Conservation (phyloP, 2,329 filamentous ascomycete species). For the Grosmannia huntii region DNA sequence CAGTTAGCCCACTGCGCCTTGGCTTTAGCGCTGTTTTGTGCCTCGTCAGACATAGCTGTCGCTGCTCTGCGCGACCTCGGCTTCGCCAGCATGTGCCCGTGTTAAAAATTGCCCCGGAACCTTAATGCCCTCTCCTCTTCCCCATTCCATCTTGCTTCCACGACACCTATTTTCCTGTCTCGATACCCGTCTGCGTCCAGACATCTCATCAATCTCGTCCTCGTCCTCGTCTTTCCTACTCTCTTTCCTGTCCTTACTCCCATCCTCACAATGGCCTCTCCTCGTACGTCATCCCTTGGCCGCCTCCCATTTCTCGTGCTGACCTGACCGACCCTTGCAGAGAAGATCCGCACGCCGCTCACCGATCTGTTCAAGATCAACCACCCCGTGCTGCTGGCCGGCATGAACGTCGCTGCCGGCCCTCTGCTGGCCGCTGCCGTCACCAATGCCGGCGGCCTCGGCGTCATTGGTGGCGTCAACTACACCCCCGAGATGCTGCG, state of each 20-base stretch:
- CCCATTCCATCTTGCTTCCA: neutral
- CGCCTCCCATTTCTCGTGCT: neutral
- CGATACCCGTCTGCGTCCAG: neutral
- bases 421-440: constrained; percentile 94
- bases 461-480: constrained; percentile 88
- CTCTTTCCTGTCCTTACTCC: constrained; percentile 3
- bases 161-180: neutral
- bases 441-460: constrained; percentile 90
- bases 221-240: neutral
- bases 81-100: constrained; percentile 13
- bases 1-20: neutral
- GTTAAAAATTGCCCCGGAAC: neutral
- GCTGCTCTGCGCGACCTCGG: constrained; percentile 11
- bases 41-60: neutral
- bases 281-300: constrained; percentile 45
- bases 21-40: neutral
- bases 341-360: constrained; percentile 78
- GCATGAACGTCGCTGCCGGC: constrained; percentile 98
- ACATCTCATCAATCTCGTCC: too few relatives aligned
- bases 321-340: constrained; percentile 27
- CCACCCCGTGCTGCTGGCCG: constrained; percentile 87
- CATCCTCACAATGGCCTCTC: constrained; percentile 55
- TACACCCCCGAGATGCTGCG: constrained; percentile 96
- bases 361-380: constrained; percentile 98
- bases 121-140: neutral